A percentile compares a stretch with the other conserved stretches of the same genome.
Evolutionary conservation across 2,329 filamentous ascomycete genomes (phyloP).

Genomic region (Verticillium dahliae): DNA sequence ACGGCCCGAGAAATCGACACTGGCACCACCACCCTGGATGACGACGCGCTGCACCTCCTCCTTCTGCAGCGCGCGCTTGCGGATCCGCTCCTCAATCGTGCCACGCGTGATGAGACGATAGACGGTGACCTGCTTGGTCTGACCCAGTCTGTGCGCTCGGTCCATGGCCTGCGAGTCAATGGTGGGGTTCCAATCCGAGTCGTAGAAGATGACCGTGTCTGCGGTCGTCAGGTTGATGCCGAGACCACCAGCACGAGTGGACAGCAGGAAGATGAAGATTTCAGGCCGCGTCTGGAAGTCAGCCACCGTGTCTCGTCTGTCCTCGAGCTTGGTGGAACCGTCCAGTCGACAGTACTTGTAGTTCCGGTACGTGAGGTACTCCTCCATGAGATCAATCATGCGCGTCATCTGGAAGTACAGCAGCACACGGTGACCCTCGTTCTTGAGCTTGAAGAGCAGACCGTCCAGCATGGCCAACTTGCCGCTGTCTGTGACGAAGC

Average conservation of each 20-base stretch:
- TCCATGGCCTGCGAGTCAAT: slow-evolving; percentile 99
- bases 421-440: slow-evolving; percentile 84
- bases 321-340: slow-evolving; percentile 94
- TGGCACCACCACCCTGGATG: slow-evolving; percentile 83
- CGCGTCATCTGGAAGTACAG: slow-evolving; percentile 99
- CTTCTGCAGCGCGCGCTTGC: slow-evolving; percentile 94
- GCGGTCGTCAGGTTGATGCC: slow-evolving; percentile 96
- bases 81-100: slow-evolving; percentile 96
- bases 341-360: slow-evolving; percentile 98
- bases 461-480: slow-evolving; percentile 90
- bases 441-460: slow-evolving; percentile 83
- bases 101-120: slow-evolving; percentile 95
- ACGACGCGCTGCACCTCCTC: slow-evolving; percentile 98
- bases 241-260: slow-evolving; percentile 91
- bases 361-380: slow-evolving; percentile 96
- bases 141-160: slow-evolving; percentile 92
- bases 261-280: slow-evolving; percentile 95
- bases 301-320: slow-evolving; percentile 89
- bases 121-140: slow-evolving; percentile 92
- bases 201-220: slow-evolving; percentile 99
- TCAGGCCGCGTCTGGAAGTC: slow-evolving; percentile 94
- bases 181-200: slow-evolving; percentile 98
- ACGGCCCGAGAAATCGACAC: slow-evolving; percentile 94
- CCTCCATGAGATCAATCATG: slow-evolving; percentile 99
- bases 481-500: slow-evolving; percentile 95